Percentiles rank a stretch among this genome's conserved stretches.
phyloP scores from a whole-genome alignment of 1,139 yeast genomes.

The Pichia cactophila region DNA sequence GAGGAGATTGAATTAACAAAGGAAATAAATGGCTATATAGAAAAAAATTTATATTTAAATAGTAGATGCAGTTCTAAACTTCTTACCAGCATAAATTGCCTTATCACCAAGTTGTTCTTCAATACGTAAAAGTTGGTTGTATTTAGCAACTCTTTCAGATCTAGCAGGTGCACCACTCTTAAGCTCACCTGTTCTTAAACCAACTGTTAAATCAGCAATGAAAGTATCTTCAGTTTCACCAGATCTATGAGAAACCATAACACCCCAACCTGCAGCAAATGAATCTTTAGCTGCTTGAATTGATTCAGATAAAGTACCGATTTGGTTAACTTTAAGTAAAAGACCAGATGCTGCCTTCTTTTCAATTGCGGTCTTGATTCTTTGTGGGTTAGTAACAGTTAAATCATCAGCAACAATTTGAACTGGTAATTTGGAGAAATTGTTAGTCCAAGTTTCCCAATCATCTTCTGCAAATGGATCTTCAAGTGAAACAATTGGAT shows the following conservation, averaged over 20 bases:
- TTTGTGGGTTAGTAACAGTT: slow-evolving; percentile 93
- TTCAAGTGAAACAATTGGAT: slow-evolving; percentile 96
- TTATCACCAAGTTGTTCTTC: slow-evolving; percentile 96
- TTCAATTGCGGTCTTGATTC: slow-evolving; percentile 91
- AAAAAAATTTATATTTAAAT: neutral
- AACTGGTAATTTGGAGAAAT: slow-evolving; percentile 62
- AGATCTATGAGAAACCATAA: slow-evolving; percentile 96
- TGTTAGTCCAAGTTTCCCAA: slow-evolving; percentile 95
- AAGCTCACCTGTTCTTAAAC: slow-evolving; percentile 95
- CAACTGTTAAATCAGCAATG: slow-evolving; percentile 95
- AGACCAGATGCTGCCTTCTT: slow-evolving; percentile 90
- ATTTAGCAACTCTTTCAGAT: slow-evolving; percentile 97
- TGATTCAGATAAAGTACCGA: slow-evolving; percentile 86
- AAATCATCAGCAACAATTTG: slow-evolving; percentile 96
- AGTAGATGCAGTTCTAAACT: slow-evolving; percentile 52
- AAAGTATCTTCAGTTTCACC: slow-evolving; percentile 98
- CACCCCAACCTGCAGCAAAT: slow-evolving; percentile 92
- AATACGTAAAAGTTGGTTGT: slow-evolving; percentile 92
- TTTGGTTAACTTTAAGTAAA: slow-evolving; percentile 92
- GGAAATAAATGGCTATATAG: neutral
- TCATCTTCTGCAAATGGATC: slow-evolving; percentile 99
- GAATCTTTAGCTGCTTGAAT: slow-evolving; percentile 90
- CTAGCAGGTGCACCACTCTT: slow-evolving; percentile 99
- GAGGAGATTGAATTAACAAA: slow-evolving; percentile 7
- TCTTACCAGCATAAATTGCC: slow-evolving; percentile 87